phyloP scores from a whole-genome alignment of 2,329 filamentous ascomycete species.

The Fusarium palustre region DNA sequence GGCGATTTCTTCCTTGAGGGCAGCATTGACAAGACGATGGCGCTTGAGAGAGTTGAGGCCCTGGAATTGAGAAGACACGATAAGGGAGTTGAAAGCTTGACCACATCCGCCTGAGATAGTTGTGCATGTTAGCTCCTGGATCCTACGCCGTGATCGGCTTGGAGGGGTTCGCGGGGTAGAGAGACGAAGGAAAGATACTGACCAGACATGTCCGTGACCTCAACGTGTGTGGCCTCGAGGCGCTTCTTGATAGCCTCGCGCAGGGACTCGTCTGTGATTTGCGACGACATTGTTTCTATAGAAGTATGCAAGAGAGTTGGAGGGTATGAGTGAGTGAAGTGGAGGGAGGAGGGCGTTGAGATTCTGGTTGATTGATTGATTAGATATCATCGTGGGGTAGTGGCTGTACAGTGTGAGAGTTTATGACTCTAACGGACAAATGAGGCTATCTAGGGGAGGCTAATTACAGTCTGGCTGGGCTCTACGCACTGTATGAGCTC shows the following conservation, averaged over 20 bases:
- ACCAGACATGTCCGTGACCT: slow-evolving; percentile 95
- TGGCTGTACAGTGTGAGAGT: slow-evolving; percentile 35
- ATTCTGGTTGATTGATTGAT: slow-evolving; percentile 53
- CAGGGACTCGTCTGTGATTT: slow-evolving; percentile 79
- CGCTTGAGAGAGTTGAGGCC: slow-evolving; percentile 83
- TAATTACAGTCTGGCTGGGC: neutral
- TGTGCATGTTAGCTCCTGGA: slow-evolving; percentile 13
- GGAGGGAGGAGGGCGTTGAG: slow-evolving; percentile 30
- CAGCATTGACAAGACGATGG: slow-evolving; percentile 86
- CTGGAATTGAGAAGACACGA: slow-evolving; percentile 74
- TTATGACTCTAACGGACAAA: too few species aligned
- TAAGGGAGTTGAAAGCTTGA: slow-evolving; percentile 69
- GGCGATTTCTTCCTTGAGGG: slow-evolving; percentile 87
- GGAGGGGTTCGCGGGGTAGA: slow-evolving; percentile 28
- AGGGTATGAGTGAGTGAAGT: slow-evolving; percentile 8
- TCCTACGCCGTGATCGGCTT: slow-evolving; percentile 21
- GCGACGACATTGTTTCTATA: slow-evolving; percentile 59
- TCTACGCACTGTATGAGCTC: slow-evolving; percentile 50
- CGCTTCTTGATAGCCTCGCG: slow-evolving; percentile 75
- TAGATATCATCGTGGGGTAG: slow-evolving; percentile 50
- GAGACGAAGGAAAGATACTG: slow-evolving; percentile 48
- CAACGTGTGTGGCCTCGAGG: slow-evolving; percentile 81
- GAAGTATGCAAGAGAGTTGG: neutral
- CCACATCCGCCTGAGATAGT: slow-evolving; percentile 66
- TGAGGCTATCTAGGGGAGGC: fast-evolving